phyloP scores from a whole-genome alignment of 75 land plant genomes.

The Pinus albicaulis region DNA sequence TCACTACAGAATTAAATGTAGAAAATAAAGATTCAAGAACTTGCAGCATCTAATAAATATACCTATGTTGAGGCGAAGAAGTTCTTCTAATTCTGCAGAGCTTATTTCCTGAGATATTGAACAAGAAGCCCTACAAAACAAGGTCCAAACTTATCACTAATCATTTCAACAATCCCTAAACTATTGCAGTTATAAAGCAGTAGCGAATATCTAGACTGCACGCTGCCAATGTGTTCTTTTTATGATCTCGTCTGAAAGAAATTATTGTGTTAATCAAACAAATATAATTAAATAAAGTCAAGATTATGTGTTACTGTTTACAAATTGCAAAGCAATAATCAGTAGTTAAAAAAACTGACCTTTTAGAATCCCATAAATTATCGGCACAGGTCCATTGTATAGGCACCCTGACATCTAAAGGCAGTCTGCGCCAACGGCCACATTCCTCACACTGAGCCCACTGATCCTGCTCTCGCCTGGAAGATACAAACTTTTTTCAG shows the following conservation, averaged over 20 bases:
- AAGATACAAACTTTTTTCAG: background rate
- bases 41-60: background rate
- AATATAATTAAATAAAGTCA: background rate
- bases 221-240: background rate
- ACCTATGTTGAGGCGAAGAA: conserved; percentile 37
- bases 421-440: conserved; percentile 77
- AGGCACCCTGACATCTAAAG: conserved; percentile 61
- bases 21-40: no score
- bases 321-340: background rate
- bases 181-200: background rate
- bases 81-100: conserved; percentile 32
- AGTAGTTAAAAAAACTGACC: conserved; percentile 27
- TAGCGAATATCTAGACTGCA: background rate
- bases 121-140: conserved; percentile 49
- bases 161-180: background rate
- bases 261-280: background rate
- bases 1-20: background rate
- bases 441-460: conserved; percentile 95
- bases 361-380: conserved; percentile 70
- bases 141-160: background rate
- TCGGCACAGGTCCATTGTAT: conserved; percentile 79
- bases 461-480: conserved; percentile 65
- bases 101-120: conserved; percentile 48
- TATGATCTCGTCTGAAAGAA: background rate
- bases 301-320: background rate